Base-by-base conservation (phyloP, 352 stramenopile species). In the Phytophthora tentaculata region DNA sequence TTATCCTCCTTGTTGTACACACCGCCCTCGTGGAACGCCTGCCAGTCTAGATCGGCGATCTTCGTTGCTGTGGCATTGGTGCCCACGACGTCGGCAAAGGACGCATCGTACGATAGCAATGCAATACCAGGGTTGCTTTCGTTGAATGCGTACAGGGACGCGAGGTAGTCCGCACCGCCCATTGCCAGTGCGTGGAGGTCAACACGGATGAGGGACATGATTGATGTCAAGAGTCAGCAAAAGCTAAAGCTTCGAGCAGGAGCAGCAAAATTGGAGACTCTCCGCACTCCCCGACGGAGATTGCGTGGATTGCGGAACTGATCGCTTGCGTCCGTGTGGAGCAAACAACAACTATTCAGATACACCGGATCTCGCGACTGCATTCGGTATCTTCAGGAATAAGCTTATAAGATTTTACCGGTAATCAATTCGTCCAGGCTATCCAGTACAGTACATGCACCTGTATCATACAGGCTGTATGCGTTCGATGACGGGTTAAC, bases 1-100 rank as follows among this genome's bases (percentile, higher is more conserved):
- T 71, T 71, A 56, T 71, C 63, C 41, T 61, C 23, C 24, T 66
- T 71, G 56, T 66, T 71, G 56, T 71, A 71, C 17, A 66, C 55
- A 17, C 63, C 63, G 19, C 49, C 63, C 19, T 71, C 63, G 41
- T 71, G 63, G 29, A 71, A 71, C 0, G 63, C 63, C 29, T 65
- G 28, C 63, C 63, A 71, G 56, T 52, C 41, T 5, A 71, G 32
- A 23, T 65, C 29, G 20, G 63, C 48, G 41, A 71, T 24, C 17
- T 61, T 43, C 12, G 17, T 50, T 10, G 49, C 37, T 0, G 63
- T 57, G 17, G 49, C 29, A 56, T 61, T 71, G 20, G 39, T 23
- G 14, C 56, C 28, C 17, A 71, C 8, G 12, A 66, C 51, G 14
- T 61, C 50, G 5, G 28, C 63, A 19, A 71, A 65, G 6, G 64